Evolutionary conservation across 2,329 filamentous ascomycete genomes (phyloP).

Genomic region (Fusarium buharicum): DNA sequence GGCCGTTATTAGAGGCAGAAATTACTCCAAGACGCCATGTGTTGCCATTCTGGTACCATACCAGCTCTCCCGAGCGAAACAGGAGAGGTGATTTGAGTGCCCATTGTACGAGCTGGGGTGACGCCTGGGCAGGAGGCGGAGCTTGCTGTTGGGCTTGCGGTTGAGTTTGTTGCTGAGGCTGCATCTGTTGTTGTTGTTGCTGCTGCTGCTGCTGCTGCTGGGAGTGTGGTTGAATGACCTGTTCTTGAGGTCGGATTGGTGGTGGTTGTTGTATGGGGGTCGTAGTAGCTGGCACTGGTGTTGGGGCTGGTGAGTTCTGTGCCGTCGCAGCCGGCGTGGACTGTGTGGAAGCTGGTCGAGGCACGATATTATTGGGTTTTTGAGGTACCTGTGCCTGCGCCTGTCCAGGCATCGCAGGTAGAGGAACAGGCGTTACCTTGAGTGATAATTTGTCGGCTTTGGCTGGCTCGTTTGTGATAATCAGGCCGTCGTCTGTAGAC

Average conservation of each 20-base stretch:
- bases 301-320: slow-evolving; percentile 34
- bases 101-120: slow-evolving; percentile 45
- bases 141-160: slow-evolving; percentile 37
- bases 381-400: slow-evolving; percentile 42
- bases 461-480: slow-evolving; percentile 36
- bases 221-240: slow-evolving; percentile 13
- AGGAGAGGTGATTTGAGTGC: slow-evolving; percentile 51
- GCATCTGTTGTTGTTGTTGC: slow-evolving; percentile 14
- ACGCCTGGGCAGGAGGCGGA: slow-evolving; percentile 32
- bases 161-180: slow-evolving; percentile 24
- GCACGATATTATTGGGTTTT: slow-evolving; percentile 46
- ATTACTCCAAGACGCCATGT: slow-evolving; percentile 63
- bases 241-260: slow-evolving; percentile 22
- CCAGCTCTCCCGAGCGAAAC: slow-evolving; percentile 61
- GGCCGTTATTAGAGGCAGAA: slow-evolving; percentile 45
- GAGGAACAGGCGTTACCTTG: slow-evolving; percentile 53
- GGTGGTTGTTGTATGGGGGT: slow-evolving; percentile 25
- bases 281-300: slow-evolving; percentile 23
- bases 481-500: slow-evolving; percentile 45
- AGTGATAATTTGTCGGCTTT: slow-evolving; percentile 43
- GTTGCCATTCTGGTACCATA: slow-evolving; percentile 60
- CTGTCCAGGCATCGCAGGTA: slow-evolving; percentile 51
- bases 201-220: slow-evolving; percentile 25
- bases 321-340: slow-evolving; percentile 31
- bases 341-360: slow-evolving; percentile 47